phyloP scores from a whole-genome alignment of 495 filamentous ascomycete genomes.

The Tuber brumale region DNA sequence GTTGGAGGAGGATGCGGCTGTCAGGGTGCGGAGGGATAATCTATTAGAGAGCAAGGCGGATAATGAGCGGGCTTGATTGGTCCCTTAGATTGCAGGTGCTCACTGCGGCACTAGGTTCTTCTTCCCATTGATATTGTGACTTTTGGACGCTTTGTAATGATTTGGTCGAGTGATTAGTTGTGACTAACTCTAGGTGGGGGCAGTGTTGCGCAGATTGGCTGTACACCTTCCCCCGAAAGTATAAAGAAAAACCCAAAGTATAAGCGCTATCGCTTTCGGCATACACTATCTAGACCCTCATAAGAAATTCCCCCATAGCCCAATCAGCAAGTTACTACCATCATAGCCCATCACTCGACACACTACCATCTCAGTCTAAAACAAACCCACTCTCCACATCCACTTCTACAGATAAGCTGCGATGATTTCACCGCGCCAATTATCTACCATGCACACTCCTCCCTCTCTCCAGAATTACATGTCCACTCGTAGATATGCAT shows the following conservation, averaged over 20 bases:
- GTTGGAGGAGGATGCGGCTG: conserved; percentile 67
- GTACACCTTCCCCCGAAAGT: background rate
- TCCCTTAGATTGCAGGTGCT: background rate
- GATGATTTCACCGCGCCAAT: background rate
- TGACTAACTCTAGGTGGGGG: background rate
- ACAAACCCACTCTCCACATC: background rate
- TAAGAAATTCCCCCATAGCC: background rate
- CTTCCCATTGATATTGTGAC: background rate
- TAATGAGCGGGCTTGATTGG: conserved; percentile 50
- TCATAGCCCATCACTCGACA: background rate
- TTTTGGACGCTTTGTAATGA: background rate
- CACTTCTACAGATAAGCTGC: background rate
- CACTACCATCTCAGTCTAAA: background rate
- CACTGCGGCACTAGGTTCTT: background rate
- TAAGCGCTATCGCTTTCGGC: background rate
- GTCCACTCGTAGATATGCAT: background rate
- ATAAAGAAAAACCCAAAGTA: background rate
- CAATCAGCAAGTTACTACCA: background rate
- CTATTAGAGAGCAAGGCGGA: conserved; percentile 74
- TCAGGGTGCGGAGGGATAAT: conserved; percentile 63
- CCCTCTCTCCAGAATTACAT: background rate
- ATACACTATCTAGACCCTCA: background rate
- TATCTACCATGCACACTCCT: background rate
- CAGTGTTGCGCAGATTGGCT: background rate
- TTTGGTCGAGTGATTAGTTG: background rate